Evolutionary conservation across 352 stramenopile genomes (phyloP), one percentile per base, ranked within the genome.

Genomic region (Phytophthora pluvialis): DNA sequence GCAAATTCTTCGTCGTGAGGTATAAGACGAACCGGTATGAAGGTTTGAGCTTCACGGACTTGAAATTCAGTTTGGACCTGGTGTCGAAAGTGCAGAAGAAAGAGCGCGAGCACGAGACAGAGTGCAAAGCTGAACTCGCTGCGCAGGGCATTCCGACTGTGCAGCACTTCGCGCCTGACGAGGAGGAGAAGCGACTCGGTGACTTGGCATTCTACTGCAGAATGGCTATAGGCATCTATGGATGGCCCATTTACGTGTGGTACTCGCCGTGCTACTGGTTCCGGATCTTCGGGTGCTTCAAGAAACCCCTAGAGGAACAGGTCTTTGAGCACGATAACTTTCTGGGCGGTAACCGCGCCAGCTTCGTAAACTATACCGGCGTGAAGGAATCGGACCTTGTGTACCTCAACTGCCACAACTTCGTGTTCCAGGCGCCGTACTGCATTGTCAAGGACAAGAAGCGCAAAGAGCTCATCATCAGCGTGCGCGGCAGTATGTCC

Each of bases 371-470:
- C 8, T 93, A 93, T 65, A 90, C 84, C 3, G 84, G 82, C 36
- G 78, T 93, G 28, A 58, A 78, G 8, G 57, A 80, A 26, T 58
- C 75, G n/a, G 67, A 74, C 33, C 69, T 93, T n/a, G 77, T 90
- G 63, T 93, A 90, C 64, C 75, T 93, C 33, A 89, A 91, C 50
- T 88, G 80, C 74, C 78, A 77, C 71, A 93, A 93, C 56, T 88
- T 81, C 38, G 82, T 93, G 26, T 93, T 91, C 64, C 78, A 88
- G 53, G 72, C 80, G 43, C 85, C 85, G 38, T 91, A 91, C 58
- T 86, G 77, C 42, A 90, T 91, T 49, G 81, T 91, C 54, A 87
- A 86, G 54, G 82, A 93, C 74, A 60, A 71, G 39, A 46, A 62
- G 15, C 80, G 80, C 40, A 75, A 74, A 42, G 77, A 91, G 60